Evolutionary conservation across 1,284 basidiomycete species (phyloP), one percentile per base, ranked within the genome.

Genomic region (Puccinia triticina): DNA sequence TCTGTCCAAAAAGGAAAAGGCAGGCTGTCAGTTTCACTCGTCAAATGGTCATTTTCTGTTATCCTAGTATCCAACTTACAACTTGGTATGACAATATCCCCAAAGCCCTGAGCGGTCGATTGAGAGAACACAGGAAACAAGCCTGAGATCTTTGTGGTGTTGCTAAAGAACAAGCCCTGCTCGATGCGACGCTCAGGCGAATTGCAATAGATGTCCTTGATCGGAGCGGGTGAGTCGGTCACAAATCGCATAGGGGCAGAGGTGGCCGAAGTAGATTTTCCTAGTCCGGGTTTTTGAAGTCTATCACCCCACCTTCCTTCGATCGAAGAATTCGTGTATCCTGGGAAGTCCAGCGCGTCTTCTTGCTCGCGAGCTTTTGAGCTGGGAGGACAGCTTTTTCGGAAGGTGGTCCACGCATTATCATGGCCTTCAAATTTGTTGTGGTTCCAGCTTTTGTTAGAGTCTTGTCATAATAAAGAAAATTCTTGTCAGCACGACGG

Each of bases 91-190:
- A 78, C 76, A 55, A 78, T 78, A 29, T 78, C 76, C 1, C 76
- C 76, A 69, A 78, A 78, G 55, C 76, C 76, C 64, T 78, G 76
- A 14, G 76, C 61, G 37, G 76, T 78, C 23, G 76, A 66, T 69
- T 66, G 64, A 78, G 76, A 78, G 76, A 78, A 78, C n/a, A 78
- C 76, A 8, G 76, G 76, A 40, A 67, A 78, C 26, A 78, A 43
- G 48, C 76, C 76, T 21, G 61, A 37, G 32, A 78, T 48, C 40
- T 78, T 78, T 21, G 46, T 50, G 26, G 64, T 78, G 34, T 78
- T 55, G 43, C 76, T 78, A 29, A 55, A 78, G 64, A 78, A 78
- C 26, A 78, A 57, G 18, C 76, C 76, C 29, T 78, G 76, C 43
- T 78, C 76, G 11, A 78, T 18, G n/a, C 34, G 48, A 37, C 76